Evolutionary conservation across 164 flowering plant genomes (phyloP).

Genomic region (Stephania cephalantha): DNA sequence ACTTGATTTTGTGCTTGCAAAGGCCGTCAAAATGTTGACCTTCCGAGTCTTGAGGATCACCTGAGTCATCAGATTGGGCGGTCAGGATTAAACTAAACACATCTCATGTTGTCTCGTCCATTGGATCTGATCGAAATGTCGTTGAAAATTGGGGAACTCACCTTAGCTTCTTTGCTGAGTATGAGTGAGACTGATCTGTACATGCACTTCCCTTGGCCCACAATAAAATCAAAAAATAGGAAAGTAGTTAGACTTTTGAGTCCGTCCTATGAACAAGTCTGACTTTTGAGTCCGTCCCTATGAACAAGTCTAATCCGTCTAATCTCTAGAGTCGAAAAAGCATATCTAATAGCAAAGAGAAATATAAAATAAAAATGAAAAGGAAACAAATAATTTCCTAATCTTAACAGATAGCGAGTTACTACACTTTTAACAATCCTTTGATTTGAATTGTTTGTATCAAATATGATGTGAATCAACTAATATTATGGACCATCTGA

Average conservation of each 20-base stretch:
- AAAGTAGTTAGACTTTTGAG: too few species aligned
- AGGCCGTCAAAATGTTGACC: conserved; percentile 37
- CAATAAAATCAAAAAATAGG: neutral
- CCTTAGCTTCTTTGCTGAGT: conserved; percentile 62
- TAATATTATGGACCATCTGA: neutral
- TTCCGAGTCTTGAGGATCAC: conserved; percentile 57
- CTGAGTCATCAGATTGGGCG: conserved; percentile 26
- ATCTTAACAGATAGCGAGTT: too few species aligned
- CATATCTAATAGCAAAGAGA: too few species aligned
- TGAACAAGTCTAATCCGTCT: too few species aligned
- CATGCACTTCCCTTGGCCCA: conserved; percentile 49
- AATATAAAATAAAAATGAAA: too few species aligned
- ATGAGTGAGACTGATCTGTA: conserved; percentile 48
- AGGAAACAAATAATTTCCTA: too few species aligned
- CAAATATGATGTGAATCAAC: neutral
- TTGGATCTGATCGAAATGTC: neutral
- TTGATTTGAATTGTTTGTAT: too few species aligned
- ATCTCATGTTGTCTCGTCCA: neutral
- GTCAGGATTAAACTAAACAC: neutral
- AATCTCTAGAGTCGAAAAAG: too few species aligned
- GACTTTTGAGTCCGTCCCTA: too few species aligned
- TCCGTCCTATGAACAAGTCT: too few species aligned
- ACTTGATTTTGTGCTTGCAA: conserved; percentile 57
- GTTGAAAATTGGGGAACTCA: conserved; percentile 13
- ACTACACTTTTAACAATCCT: too few species aligned